Conservation (phyloP, 192 early-diverging fungal species). For the Allomyces macrogynus region DNA sequence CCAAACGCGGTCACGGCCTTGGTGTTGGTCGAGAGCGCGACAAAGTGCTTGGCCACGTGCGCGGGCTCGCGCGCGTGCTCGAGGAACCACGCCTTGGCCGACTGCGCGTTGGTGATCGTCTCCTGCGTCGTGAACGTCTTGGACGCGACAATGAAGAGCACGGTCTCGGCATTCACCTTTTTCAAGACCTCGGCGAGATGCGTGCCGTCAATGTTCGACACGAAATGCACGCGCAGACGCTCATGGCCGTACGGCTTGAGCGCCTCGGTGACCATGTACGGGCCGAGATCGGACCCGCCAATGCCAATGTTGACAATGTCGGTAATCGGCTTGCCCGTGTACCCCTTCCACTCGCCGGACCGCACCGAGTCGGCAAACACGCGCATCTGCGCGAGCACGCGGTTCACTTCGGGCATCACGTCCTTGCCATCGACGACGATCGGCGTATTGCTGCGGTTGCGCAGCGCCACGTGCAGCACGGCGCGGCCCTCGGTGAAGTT, state of each 20-base stretch:
- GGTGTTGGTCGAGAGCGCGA: constrained; percentile 89
- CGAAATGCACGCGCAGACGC: constrained; percentile 75
- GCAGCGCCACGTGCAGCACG: constrained; percentile 84
- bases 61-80: constrained; percentile 55
- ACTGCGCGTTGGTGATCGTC: constrained; percentile 88
- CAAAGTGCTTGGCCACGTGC: constrained; percentile 97
- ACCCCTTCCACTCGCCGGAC: constrained; percentile 84
- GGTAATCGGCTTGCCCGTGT: constrained; percentile 81
- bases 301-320: constrained; percentile 98
- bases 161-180: constrained; percentile 61
- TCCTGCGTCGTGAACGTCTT: constrained; percentile 99
- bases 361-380: constrained; percentile 62
- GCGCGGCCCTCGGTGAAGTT: constrained; percentile 94
- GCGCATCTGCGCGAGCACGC: constrained; percentile 84
- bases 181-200: constrained; percentile 87
- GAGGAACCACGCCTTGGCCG: constrained; percentile 88
- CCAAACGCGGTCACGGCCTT: constrained; percentile 76
- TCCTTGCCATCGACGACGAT: constrained; percentile 75
- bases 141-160: constrained; percentile 85
- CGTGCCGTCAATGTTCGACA: constrained; percentile 95
- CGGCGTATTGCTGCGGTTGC: constrained; percentile 65
- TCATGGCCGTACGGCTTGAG: constrained; percentile 74
- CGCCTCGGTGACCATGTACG: constrained; percentile 98
- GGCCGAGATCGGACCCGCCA: constrained; percentile 92
- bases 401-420: constrained; percentile 87